Evolutionary conservation across 179 eudicot genomes (phyloP).

Genomic region (Camellia oleifera): DNA sequence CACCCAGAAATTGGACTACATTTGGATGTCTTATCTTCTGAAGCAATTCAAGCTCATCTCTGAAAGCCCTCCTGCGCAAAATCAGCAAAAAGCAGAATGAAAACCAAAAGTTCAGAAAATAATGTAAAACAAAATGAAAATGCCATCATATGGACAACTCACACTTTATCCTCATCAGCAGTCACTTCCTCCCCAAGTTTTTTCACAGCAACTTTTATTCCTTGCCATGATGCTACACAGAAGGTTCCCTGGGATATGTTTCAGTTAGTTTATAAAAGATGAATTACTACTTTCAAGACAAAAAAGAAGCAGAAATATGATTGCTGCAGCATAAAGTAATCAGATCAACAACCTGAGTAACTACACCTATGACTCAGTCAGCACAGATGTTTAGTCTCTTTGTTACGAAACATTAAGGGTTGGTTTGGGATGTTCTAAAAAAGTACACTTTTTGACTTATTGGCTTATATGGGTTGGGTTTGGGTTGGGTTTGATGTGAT

Average conservation of each 20-base stretch:
- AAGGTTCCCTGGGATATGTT: conserved; percentile 61
- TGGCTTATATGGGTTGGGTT: too few species aligned
- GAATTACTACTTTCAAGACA: background rate
- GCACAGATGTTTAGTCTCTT: too few species aligned
- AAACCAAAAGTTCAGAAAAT: background rate
- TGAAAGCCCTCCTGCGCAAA: conserved; percentile 65
- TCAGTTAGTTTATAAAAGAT: conserved; percentile 2
- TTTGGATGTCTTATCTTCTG: conserved; percentile 93
- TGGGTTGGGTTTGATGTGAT: too few species aligned
- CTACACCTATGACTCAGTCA: background rate
- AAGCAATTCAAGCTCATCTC: conserved; percentile 88
- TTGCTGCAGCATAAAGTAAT: background rate
- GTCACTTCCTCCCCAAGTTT: conserved; percentile 73
- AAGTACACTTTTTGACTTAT: too few species aligned
- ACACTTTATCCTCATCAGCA: conserved; percentile 83
- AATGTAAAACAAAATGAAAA: background rate
- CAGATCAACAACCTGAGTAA: background rate
- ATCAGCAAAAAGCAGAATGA: background rate
- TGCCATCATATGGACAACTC: conserved; percentile 25
- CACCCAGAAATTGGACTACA: conserved; percentile 95
- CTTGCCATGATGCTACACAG: conserved; percentile 80
- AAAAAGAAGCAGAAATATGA: background rate
- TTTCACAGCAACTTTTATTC: conserved; percentile 89
- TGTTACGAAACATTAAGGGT: too few species aligned
- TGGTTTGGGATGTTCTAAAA: too few species aligned